Evolutionary conservation across 1,139 yeast species (phyloP), one percentile per base, ranked within the genome.

Genomic region (Saccharomyces pastorianus): DNA sequence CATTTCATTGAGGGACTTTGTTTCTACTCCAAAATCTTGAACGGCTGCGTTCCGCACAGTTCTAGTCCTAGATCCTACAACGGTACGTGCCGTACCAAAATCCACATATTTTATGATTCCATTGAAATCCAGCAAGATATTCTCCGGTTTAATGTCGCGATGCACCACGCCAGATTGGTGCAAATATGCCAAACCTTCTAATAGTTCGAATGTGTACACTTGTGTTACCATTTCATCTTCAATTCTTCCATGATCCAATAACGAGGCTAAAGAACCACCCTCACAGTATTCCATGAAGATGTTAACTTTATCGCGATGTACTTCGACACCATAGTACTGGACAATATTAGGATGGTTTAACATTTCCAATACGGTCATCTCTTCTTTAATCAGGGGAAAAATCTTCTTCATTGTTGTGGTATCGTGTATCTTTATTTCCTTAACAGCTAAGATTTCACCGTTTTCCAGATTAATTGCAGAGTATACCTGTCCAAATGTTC

Each of bases 271-370:
- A 0, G 97, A 89, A 0, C 97, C 97, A 46, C 96, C 96, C 65
- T 90, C 95, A 73, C 98, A 91, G 72, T 81, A 89, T 70, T 91
- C 98, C 98, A 91, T 91, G 68, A 91, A 91, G 46, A 91, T 85
- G 67, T 88, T 90, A 26, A 91, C 97, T 60, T 88, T 83, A 69
- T 91, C 97, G 53, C 97, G 79, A 69, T 91, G 97, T 6, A 91
- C 96, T 69, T 91, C 97, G 41, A 91, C 96, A 42, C 98, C 98
- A 65, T 82, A 89, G 67, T 91, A 91, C 66, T 90, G 96, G 6
- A 91, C 97, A 62, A 91, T 86, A 65, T 91, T 91, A 6, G 97
- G 97, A 70, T 91, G 98, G 58, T 89, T 84, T 59, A 91, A 77
- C 85, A 89, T 88, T 70, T 91, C 97, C 63, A 91, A 73, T 4